Percentiles rank a stretch among this genome's conserved stretches.
phyloP scores from a whole-genome alignment of 169 alveolate species.

The Plasmodium coatneyi region DNA sequence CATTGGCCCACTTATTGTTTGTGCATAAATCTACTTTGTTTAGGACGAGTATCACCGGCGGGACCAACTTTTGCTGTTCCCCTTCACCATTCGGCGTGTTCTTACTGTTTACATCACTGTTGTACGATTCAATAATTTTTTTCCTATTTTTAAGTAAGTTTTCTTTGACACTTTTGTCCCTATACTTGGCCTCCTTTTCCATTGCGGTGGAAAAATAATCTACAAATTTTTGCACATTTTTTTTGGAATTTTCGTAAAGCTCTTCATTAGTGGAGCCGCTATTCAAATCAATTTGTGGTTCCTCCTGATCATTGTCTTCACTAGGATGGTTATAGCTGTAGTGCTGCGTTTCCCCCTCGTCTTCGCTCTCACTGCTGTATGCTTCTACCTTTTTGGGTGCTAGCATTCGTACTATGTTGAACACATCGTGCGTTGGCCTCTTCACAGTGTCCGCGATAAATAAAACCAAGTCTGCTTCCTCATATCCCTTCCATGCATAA shows the following conservation, averaged over 20 bases:
- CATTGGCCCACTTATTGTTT: constrained; percentile 84
- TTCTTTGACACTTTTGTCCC: constrained; percentile 59
- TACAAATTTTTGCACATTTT: constrained; percentile 4
- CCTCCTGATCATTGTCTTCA: neutral
- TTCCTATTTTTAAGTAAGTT: constrained; percentile 63
- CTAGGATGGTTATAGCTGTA: neutral
- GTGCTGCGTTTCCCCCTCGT: neutral
- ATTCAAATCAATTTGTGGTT: neutral
- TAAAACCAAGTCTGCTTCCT: constrained; percentile 89
- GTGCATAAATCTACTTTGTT: constrained; percentile 83
- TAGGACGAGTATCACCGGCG: constrained; percentile 84
- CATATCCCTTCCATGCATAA: constrained; percentile 91
- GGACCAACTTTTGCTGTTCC: constrained; percentile 23
- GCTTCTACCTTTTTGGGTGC: constrained; percentile 78
- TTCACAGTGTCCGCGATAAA: constrained; percentile 87
- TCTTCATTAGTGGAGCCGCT: neutral
- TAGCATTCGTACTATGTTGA: constrained; percentile 80
- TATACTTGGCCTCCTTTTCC: constrained; percentile 42
- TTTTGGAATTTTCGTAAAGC: neutral
- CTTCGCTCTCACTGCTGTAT: constrained; percentile 61
- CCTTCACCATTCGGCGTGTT: neutral
- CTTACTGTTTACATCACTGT: neutral
- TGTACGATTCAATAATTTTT: constrained; percentile 56
- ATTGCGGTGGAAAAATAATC: constrained; percentile 33
- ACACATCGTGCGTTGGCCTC: constrained; percentile 85